Evolutionary conservation across 768 basidiomycete species (phyloP).

Genomic region (Lentinus brumalis): DNA sequence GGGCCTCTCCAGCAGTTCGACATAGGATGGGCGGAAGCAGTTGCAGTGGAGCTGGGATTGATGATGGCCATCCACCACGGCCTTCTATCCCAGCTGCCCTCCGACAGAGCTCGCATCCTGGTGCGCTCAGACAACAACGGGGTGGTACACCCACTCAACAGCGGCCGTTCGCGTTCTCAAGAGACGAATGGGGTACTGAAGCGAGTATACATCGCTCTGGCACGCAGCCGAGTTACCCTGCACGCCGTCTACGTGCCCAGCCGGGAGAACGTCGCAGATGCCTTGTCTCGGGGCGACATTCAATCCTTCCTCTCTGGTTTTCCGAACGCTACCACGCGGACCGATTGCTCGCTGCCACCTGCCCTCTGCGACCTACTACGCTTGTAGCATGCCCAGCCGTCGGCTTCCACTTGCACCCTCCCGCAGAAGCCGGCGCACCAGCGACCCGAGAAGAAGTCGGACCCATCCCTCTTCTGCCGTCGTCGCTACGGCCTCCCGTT

Average conservation of each 20-base stretch:
- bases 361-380: neutral
- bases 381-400: neutral
- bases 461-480: conserved; percentile 23
- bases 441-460: conserved; percentile 11
- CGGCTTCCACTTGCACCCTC: neutral
- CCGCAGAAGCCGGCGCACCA: neutral
- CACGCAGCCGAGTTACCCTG: conserved; percentile 14
- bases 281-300: conserved; percentile 35
- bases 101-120: neutral
- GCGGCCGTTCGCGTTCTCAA: conserved; percentile 30
- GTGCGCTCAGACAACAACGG: conserved; percentile 39
- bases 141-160: conserved; percentile 32
- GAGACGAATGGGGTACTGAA: conserved; percentile 34
- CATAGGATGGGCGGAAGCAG: conserved; percentile 44
- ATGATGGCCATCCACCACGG: conserved; percentile 8
- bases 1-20: conserved; percentile 30
- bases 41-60: conserved; percentile 39
- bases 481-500: conserved; percentile 12
- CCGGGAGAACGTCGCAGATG: conserved; percentile 34
- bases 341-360: neutral
- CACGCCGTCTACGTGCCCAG: conserved; percentile 24
- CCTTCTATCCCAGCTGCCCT: neutral
- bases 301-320: conserved; percentile 19
- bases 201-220: conserved; percentile 27
- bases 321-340: conserved; percentile 12